Base-by-base conservation (phyloP, 208 protist species). In the Acanthamoeba quina region DNA sequence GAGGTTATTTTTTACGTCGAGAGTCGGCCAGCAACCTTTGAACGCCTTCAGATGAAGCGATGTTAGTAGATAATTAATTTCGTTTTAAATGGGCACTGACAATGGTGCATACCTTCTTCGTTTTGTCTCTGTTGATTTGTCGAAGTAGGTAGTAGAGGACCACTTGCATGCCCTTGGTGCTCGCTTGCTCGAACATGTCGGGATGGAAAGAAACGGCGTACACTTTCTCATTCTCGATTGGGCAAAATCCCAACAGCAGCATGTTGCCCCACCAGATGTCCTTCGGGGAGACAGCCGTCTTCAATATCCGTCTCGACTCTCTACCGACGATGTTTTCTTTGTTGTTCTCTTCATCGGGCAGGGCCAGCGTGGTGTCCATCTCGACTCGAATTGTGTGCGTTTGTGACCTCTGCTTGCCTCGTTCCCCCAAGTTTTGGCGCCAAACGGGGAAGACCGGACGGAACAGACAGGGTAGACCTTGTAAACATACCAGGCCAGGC, bases 151-250 rank as follows among this genome's bases (percentile, higher is more conserved):
- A 91, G 34, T 91, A 54, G 34, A 91, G 58, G 58, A 91, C 60
- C 5, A 91, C 85, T 54, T 91, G 85, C 85, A 91, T 91, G 52
- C 60, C 85, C 60, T 91, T 91, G 29, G 85, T 74, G 85, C 47
- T 91, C 15, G 60, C 62, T 37, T 91, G 54, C 58, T 91, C 60
- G 85, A 91, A 91, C 60, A 66, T 74, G 85, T 91, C 60, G 13
- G 60, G 52, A 29, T 74, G 60, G 41, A 91, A 91, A 3, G 24
- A 5, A 9, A 72, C 5, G n/a, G 58, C 31, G 34, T 91, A 74
- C 58, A 41, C 26, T 58, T 37, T 41, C 31, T 91, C 85, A 74
- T 91, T 91, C 31, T 91, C 62, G 11, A 34, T 13, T 7, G 60
- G 85, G 29, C 62, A 66, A 58, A 91, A 91, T 34, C 85, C 85